A percentile compares a stretch with the other conserved stretches of the same genome.
phyloP scores from a whole-genome alignment of 177 flowering plant genomes.

The Tripterygium wilfordii region DNA sequence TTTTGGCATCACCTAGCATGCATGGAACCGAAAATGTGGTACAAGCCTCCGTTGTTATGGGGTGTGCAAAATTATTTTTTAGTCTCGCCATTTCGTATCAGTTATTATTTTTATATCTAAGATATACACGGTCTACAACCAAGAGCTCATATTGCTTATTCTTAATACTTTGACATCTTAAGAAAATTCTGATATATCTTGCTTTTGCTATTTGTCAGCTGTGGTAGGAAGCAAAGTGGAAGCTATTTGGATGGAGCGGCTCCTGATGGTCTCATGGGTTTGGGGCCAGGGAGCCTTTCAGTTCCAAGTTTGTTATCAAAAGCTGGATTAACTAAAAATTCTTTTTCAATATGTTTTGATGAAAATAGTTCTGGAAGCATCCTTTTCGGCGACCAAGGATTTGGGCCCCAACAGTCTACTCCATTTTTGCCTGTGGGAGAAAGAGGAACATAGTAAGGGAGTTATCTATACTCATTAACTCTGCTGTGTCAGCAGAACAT shows the following conservation, averaged over 20 bases:
- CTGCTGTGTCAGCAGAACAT: too few species aligned
- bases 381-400: conserved; percentile 75
- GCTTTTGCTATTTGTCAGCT: conserved; percentile 37
- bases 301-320: conserved; percentile 73
- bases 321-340: conserved; percentile 50
- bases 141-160: too few species aligned
- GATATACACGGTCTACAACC: too few species aligned
- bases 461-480: too few species aligned
- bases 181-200: too few species aligned
- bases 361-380: conserved; percentile 73
- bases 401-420: conserved; percentile 47
- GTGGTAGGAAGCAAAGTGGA: conserved; percentile 87
- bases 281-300: conserved; percentile 70
- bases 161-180: too few species aligned
- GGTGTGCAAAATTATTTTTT: too few species aligned
- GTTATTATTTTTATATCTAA: too few species aligned
- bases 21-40: conserved; percentile 29
- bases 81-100: too few species aligned
- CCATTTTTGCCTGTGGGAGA: conserved; percentile 56
- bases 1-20: conserved; percentile 38
- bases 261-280: conserved; percentile 87
- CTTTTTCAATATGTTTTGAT: conserved; percentile 76
- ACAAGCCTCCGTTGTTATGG: conserved; percentile 54
- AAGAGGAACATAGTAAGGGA: too few species aligned
- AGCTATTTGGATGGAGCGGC: conserved; percentile 74